phyloP scores from a whole-genome alignment of 768 basidiomycete genomes.

The Tremella fuciformis region DNA sequence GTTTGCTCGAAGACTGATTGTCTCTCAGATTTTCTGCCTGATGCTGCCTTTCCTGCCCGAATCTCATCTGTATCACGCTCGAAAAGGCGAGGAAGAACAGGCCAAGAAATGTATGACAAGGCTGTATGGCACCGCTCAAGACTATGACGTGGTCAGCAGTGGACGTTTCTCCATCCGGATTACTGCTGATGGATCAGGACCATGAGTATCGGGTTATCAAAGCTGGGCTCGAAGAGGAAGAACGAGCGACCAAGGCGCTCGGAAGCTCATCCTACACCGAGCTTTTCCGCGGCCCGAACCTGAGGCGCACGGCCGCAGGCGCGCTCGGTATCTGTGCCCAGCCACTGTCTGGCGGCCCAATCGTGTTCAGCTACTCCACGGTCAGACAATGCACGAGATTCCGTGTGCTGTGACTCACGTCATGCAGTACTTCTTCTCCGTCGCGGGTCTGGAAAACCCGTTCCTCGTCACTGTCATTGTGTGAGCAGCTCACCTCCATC shows the following conservation, averaged over 20 bases:
- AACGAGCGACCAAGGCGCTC: neutral
- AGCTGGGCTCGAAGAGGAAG: slow-evolving; percentile 20
- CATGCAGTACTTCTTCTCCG: slow-evolving; percentile 25
- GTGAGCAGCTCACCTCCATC: too few relatives aligned
- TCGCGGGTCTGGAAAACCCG: slow-evolving; percentile 20
- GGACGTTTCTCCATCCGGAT: neutral
- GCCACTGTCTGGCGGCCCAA: slow-evolving; percentile 19
- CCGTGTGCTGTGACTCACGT: too few relatives aligned
- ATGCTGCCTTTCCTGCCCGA: slow-evolving; percentile 22
- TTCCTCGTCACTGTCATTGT: slow-evolving; percentile 20
- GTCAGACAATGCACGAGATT: too few relatives aligned
- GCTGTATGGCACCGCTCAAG: slow-evolving; percentile 21
- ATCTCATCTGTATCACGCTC: slow-evolving; percentile 20
- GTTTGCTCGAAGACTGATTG: too few relatives aligned
- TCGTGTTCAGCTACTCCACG: slow-evolving; percentile 29
- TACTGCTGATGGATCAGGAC: slow-evolving; percentile 1
- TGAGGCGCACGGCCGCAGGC: slow-evolving; percentile 21
- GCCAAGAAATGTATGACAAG: slow-evolving; percentile 19
- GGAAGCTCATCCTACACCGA: slow-evolving; percentile 9
- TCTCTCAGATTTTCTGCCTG: slow-evolving; percentile 14
- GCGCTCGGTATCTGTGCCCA: slow-evolving; percentile 21
- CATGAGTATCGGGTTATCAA: slow-evolving; percentile 26
- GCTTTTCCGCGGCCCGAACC: slow-evolving; percentile 24
- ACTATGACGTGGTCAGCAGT: slow-evolving; percentile 19
- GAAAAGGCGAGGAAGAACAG: slow-evolving; percentile 14